Evolutionary conservation across 2,329 filamentous ascomycete genomes (phyloP).

Genomic region (Fusarium sp.): DNA sequence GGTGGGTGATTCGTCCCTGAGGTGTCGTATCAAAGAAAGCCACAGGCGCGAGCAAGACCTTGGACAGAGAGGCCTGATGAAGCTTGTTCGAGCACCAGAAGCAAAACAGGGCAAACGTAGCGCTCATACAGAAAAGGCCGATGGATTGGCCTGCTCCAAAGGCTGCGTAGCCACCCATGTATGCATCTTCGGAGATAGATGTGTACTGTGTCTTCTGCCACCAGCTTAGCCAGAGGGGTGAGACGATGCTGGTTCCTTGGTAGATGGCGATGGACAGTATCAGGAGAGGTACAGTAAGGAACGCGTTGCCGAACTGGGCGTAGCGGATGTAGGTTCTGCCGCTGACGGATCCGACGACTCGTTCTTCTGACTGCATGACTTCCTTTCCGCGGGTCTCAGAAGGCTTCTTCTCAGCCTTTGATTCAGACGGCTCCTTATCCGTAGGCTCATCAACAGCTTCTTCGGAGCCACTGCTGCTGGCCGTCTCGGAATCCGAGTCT

Average conservation of each 20-base stretch:
- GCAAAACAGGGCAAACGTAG: constrained; percentile 22
- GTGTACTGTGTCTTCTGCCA: constrained; percentile 24
- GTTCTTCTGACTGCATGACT: constrained; percentile 28
- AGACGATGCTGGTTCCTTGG: constrained; percentile 27
- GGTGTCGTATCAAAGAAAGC: constrained; percentile 31
- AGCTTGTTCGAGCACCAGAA: constrained; percentile 36
- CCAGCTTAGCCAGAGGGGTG: constrained; percentile 29
- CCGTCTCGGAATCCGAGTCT: background rate
- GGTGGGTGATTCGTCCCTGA: constrained; percentile 27
- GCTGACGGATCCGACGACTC: constrained; percentile 23
- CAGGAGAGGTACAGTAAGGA: constrained; percentile 16
- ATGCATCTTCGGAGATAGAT: constrained; percentile 12
- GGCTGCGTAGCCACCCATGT: constrained; percentile 28
- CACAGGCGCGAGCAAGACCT: constrained; percentile 6
- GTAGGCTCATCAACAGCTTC: fast-evolving
- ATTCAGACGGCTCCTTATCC: fast-evolving
- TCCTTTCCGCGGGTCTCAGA: constrained; percentile 8
- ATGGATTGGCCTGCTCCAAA: constrained; percentile 24
- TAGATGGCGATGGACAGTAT: constrained; percentile 12
- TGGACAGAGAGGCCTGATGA: constrained; percentile 12
- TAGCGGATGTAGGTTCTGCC: constrained; percentile 28
- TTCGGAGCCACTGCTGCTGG: background rate
- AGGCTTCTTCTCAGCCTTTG: background rate
- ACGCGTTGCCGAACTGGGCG: constrained; percentile 26
- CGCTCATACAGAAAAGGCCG: constrained; percentile 22